Percentiles rank a stretch among this genome's conserved stretches.
Evolutionary conservation across 139 green algal species (phyloP).

Genomic region (Chlorella sorokiniana): DNA sequence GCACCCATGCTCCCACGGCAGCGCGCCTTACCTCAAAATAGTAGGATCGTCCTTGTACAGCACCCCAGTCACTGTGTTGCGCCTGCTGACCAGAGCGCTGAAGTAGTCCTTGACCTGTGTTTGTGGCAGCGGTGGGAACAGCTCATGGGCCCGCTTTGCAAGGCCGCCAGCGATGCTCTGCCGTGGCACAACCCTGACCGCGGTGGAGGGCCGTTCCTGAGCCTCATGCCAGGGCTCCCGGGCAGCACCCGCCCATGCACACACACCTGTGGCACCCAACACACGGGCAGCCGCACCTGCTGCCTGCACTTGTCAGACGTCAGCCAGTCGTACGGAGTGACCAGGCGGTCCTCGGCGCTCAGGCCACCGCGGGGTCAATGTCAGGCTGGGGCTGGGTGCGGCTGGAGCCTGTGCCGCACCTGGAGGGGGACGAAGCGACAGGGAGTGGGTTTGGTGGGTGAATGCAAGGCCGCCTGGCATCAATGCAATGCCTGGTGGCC

Average conservation of each 20-base stretch:
- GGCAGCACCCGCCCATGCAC: too few species aligned
- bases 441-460: neutral
- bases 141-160: too few species aligned
- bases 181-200: too few species aligned
- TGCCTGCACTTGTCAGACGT: neutral
- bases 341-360: neutral
- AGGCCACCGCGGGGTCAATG: neutral
- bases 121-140: neutral
- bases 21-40: conserved; percentile 46
- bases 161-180: too few species aligned
- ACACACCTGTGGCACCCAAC: too few species aligned
- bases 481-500: too few species aligned
- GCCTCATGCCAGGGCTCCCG: too few species aligned
- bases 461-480: neutral
- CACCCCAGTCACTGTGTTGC: conserved; percentile 63
- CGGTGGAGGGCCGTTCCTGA: too few species aligned
- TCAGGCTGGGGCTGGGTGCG: neutral
- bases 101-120: conserved; percentile 54
- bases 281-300: neutral
- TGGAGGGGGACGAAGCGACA: neutral
- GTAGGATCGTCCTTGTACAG: conserved; percentile 63
- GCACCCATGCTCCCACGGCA: neutral
- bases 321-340: conserved; percentile 5
- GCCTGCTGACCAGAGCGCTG: conserved; percentile 33
- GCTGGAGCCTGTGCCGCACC: conserved; percentile 5